phyloP scores from a whole-genome alignment of 768 basidiomycete genomes.

The Leccinum broughii region DNA sequence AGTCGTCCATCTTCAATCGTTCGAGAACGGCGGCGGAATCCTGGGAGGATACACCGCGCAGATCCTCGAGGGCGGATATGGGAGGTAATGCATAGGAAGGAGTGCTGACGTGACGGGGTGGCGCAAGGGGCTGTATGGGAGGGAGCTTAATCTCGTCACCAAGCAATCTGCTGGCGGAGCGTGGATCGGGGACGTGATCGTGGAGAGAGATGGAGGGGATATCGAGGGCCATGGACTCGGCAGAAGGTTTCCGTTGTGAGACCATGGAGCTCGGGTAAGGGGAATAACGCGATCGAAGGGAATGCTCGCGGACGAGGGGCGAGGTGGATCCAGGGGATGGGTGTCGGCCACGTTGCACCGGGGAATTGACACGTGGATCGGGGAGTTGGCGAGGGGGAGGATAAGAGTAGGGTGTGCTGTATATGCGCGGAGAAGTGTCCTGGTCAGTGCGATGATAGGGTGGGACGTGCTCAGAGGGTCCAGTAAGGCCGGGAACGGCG shows the following conservation, averaged over 20 bases:
- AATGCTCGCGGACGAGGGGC: conserved; percentile 26
- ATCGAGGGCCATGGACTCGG: conserved; percentile 34
- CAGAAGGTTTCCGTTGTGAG: conserved; percentile 27
- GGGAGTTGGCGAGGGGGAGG: conserved; percentile 30
- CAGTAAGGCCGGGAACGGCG: conserved; percentile 39
- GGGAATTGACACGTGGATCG: conserved; percentile 30
- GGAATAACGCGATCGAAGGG: conserved; percentile 39
- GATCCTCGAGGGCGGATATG: conserved; percentile 66
- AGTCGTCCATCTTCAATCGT: conserved; percentile 60
- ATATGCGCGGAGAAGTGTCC: conserved; percentile 25
- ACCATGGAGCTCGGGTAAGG: conserved; percentile 43
- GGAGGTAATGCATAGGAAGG: conserved; percentile 61
- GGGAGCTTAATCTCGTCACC: conserved; percentile 42
- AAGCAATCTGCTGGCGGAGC: conserved; percentile 23
- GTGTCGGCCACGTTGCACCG: conserved; percentile 33
- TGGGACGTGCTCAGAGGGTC: conserved; percentile 22
- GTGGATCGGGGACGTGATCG: conserved; percentile 30
- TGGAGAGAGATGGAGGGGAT: conserved; percentile 38
- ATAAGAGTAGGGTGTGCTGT: conserved; percentile 31
- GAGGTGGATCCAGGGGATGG: conserved; percentile 29
- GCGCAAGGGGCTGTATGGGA: conserved; percentile 41
- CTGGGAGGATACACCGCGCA: conserved; percentile 48
- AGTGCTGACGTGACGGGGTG: conserved; percentile 29
- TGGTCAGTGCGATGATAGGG: conserved; percentile 30
- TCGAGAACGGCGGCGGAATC: conserved; percentile 69